Percentiles rank a stretch among this genome's conserved stretches.
Evolutionary conservation across 371 early-diverging fungal genomes (phyloP).

Genomic region (Mucor piriformis): DNA sequence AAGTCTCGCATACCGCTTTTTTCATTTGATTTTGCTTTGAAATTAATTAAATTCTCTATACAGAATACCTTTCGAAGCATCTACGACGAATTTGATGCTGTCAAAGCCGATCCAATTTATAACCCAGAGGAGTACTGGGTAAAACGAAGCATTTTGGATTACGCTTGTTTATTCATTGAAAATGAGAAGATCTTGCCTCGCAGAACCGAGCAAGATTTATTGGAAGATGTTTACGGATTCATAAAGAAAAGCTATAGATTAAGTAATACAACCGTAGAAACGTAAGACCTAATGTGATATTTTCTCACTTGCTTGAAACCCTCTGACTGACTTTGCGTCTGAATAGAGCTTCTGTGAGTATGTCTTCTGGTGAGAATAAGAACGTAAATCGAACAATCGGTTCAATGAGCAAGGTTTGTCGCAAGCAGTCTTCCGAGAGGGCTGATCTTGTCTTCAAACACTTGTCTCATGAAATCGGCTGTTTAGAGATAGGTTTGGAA

Average conservation of each 20-base stretch:
- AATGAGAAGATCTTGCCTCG: constrained; percentile 11
- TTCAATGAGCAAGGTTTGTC: constrained; percentile 14
- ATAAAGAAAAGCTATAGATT: constrained; percentile 19
- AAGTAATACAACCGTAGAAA: constrained; percentile 17
- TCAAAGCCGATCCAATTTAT: constrained; percentile 18
- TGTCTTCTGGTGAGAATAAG: constrained; percentile 13
- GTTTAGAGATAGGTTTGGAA: constrained; percentile 20
- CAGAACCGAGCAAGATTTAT: constrained; percentile 17
- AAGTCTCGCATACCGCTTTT: constrained; percentile 19
- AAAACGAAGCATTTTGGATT: constrained; percentile 21
- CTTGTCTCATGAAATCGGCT: constrained; percentile 20
- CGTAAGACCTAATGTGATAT: constrained; percentile 21
- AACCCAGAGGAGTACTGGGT: constrained; percentile 20
- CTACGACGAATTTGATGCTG: constrained; percentile 20
- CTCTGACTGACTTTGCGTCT: constrained; percentile 15
- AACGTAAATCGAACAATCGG: constrained; percentile 14
- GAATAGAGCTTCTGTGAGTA: constrained; percentile 19
- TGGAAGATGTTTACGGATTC: constrained; percentile 23
- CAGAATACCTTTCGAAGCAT: constrained; percentile 18
- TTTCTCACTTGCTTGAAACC: constrained; percentile 14
- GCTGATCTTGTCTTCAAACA: constrained; percentile 22
- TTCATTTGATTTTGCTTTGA: constrained; percentile 18
- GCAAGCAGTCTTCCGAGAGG: constrained; percentile 11
- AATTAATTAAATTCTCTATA: constrained; percentile 17
- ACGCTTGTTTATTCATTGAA: constrained; percentile 18